phyloP scores from a whole-genome alignment of 2,329 filamentous ascomycete genomes.

The Hypoxylon sp. region DNA sequence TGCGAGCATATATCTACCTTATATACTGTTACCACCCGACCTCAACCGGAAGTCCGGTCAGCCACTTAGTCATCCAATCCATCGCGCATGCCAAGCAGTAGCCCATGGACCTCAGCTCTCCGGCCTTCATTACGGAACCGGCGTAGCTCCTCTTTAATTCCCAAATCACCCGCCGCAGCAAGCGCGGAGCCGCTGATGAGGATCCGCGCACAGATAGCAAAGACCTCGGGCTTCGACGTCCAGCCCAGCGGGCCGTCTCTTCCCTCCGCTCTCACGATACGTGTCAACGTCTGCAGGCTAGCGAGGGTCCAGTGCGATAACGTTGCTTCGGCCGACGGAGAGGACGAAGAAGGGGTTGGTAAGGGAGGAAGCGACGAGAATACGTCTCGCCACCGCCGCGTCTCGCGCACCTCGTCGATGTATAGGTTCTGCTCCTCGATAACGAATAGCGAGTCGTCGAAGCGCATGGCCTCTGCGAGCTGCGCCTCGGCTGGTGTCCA shows the following conservation, averaged over 20 bases:
- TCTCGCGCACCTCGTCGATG: slow-evolving; percentile 84
- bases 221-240: slow-evolving; percentile 77
- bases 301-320: slow-evolving; percentile 64
- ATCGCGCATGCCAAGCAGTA: slow-evolving; percentile 50
- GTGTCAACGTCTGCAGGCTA: slow-evolving; percentile 63
- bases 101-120: slow-evolving; percentile 46
- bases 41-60: not conserved
- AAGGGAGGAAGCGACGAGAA: slow-evolving; percentile 53
- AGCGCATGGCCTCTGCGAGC: slow-evolving; percentile 63
- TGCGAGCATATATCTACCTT: not conserved
- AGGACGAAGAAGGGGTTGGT: slow-evolving; percentile 1
- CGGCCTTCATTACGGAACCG: slow-evolving; percentile 47
- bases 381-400: slow-evolving; percentile 74
- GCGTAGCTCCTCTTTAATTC: slow-evolving; percentile 43
- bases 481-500: slow-evolving; percentile 55
- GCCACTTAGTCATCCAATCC: slow-evolving; percentile 14
- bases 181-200: slow-evolving; percentile 59
- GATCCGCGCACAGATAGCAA: slow-evolving; percentile 70
- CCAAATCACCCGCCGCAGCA: slow-evolving; percentile 20
- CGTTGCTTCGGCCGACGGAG: slow-evolving; percentile 34
- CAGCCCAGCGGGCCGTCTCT: slow-evolving; percentile 75
- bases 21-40: not conserved
- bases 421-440: slow-evolving; percentile 97
- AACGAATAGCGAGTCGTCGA: slow-evolving; percentile 81
- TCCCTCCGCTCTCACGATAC: slow-evolving; percentile 48